Base-by-base conservation (phyloP, 2,329 filamentous ascomycete species). In the Colletotrichum chlorophyti region DNA sequence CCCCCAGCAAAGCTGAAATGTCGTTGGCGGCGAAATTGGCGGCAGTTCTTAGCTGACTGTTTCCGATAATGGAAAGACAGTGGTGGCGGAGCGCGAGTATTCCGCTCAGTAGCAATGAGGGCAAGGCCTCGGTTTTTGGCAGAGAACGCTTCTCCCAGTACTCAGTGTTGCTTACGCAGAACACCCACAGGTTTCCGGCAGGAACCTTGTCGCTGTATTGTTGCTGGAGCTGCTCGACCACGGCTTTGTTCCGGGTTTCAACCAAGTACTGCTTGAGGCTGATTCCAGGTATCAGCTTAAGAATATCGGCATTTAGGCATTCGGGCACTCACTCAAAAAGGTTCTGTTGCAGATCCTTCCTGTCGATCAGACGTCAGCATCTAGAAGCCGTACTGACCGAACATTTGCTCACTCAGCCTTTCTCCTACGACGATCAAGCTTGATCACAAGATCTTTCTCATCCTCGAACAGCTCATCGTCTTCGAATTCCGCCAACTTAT, bases 51-150 rank as follows among this genome's bases (percentile, higher is more conserved):
- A 73, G 69, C 60, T 78, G 78, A 37, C 71, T 75, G 2, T 78
- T 68, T 5, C 74, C 75, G 2, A 82, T 74, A 6, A 81, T 73
- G 2, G 73, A 70, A 45, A 80, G 73, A 65, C 79, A 81, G 58
- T 80, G 70, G 42, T 68, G 70, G 2, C 79, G 72, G 0, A 80
- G 53, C 3, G 65, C 63, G 0, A 78, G 12, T 35, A 81, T 77
- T 0, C 78, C 78, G 46, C 77, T 80, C 5, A 80, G 64, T 0
- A 65, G 15, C 3, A 82, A 71, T n/a, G 66, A 66, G 0, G 69
- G 71, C 17, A 68, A 54, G 4, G 73, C 66, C 5, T 38, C 51
- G 5, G 63, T 58, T 14, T 38, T 66, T 2, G 69, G 62, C 3
- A 53, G 34, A 1, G 66, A 21, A 3, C 78, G 71, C 21, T 74